Base-by-base conservation (phyloP, 495 filamentous ascomycete genomes). In the Annulohypoxylon moriforme region DNA sequence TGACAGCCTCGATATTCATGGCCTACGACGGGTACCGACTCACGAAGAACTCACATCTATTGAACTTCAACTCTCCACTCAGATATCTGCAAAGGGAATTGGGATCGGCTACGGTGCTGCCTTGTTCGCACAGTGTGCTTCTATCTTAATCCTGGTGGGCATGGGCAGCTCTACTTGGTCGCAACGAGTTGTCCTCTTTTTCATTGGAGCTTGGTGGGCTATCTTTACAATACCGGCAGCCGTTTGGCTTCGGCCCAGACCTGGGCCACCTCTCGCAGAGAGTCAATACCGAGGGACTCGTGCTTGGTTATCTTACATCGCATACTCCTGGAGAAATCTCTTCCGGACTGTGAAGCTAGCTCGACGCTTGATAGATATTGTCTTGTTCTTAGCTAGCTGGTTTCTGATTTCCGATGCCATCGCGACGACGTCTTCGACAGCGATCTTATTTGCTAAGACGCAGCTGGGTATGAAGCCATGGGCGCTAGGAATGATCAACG, bases 151-250 rank as follows among this genome's bases (percentile, higher is more conserved):
- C 22, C 84, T 96, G 6, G 78, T 93, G 14, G 71, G 80, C 27
- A 91, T 90, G 69, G 85, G 87, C n/a, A 92, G 91, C 60, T 91
- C 91, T 9, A 92, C 90, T 0, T 90, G 92, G 80, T 91, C 90
- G 3, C 85, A 96, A 56, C 90, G 94, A 36, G 81, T 97, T 31
- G 93, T 94, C 3, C 85, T 99, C 9, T 94, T 96, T 75, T 76
- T 93, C 40, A 89, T 98, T 56, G 96, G 96, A 13, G 78, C 89
- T n/a, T 99, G 96, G 96, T 98, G 96, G 96, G 90, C 96, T 58
- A 58, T 89, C 36, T 98, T 99, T 74, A 95, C 94, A 10, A 88
- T 98, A 59, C 96, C 96, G 3, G 92, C 94, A 7, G 91, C 91
- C 22, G 78, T 97, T 66, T 98, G 93, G 93, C 86, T 99, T n/a